Evolutionary conservation across 108 stramenopile species (phyloP).

Genomic region (Cyclotella kingstonii): DNA sequence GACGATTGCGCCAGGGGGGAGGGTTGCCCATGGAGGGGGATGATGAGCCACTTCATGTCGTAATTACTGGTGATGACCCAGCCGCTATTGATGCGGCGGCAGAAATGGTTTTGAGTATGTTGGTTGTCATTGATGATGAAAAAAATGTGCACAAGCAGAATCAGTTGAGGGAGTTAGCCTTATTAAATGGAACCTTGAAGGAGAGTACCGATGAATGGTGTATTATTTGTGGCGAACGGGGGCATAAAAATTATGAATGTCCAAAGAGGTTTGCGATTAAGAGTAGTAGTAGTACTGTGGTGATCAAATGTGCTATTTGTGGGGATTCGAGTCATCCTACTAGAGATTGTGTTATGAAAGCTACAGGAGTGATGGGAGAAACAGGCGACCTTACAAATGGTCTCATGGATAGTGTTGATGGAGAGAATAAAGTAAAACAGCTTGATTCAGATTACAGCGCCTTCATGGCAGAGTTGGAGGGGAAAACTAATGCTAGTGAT

Average conservation of each 20-base stretch:
- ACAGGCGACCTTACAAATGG: slow-evolving; percentile 3
- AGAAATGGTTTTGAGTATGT: slow-evolving; percentile 89
- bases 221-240: slow-evolving; percentile 95
- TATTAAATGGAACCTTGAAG: slow-evolving; percentile 98
- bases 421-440: slow-evolving; percentile 50
- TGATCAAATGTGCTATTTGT: slow-evolving; percentile 96
- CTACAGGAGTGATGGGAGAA: slow-evolving; percentile 35
- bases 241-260: slow-evolving; percentile 96
- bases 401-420: slow-evolving; percentile 9
- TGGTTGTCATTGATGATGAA: slow-evolving; percentile 96
- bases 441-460: slow-evolving; percentile 90
- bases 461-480: slow-evolving; percentile 98
- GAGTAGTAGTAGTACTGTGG: slow-evolving; percentile 3
- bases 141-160: slow-evolving; percentile 97
- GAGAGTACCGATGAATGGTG: slow-evolving; percentile 95
- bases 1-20: slow-evolving; percentile 61
- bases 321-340: slow-evolving; percentile 98
- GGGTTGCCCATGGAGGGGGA: slow-evolving; percentile 76
- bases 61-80: slow-evolving; percentile 92
- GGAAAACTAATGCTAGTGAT: slow-evolving; percentile 43
- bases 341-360: slow-evolving; percentile 84
- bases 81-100: slow-evolving; percentile 85
- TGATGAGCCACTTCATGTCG: slow-evolving; percentile 95
- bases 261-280: slow-evolving; percentile 73
- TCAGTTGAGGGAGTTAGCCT: slow-evolving; percentile 94